phyloP scores from a whole-genome alignment of 495 filamentous ascomycete genomes.

The Penicillium odoratum region DNA sequence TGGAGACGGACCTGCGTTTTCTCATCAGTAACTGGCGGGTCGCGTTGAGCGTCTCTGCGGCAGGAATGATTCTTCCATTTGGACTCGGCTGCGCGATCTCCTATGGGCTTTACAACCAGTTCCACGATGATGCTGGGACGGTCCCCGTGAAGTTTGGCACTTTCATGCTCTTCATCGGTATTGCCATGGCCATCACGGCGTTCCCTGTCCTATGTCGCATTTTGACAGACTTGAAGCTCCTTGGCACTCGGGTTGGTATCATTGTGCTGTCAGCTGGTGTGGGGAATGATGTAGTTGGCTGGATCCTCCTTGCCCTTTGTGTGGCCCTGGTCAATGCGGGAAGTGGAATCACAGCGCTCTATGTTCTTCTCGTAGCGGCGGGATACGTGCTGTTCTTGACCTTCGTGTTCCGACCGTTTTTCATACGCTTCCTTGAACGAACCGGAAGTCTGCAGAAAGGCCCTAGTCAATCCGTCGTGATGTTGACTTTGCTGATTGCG shows the following conservation, averaged over 20 bases:
- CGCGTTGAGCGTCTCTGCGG: conserved; percentile 76
- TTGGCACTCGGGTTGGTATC: conserved; percentile 81
- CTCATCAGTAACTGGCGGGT: conserved; percentile 84
- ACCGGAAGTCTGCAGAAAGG: conserved; percentile 85
- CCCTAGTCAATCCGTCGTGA: conserved; percentile 82
- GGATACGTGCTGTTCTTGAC: conserved; percentile 79
- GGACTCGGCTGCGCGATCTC: conserved; percentile 73
- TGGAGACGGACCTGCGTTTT: conserved; percentile 90
- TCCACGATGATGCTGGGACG: conserved; percentile 61
- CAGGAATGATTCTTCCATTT: conserved; percentile 82
- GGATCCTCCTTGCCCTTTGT: conserved; percentile 91
- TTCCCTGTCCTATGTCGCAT: conserved; percentile 97
- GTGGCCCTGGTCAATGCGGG: conserved; percentile 91
- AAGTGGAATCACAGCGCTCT: conserved; percentile 81
- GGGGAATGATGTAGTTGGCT: conserved; percentile 93
- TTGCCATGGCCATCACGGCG: conserved; percentile 93
- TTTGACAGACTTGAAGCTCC: conserved; percentile 85
- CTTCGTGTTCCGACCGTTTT: conserved; percentile 72
- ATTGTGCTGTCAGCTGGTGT: conserved; percentile 93
- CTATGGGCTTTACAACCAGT: conserved; percentile 81
- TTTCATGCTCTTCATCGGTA: conserved; percentile 90
- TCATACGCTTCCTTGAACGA: conserved; percentile 70
- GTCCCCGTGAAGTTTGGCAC: conserved; percentile 72
- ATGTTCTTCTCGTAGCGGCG: conserved; percentile 73
- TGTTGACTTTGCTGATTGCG: conserved; percentile 75